Evolutionary conservation across 1,284 basidiomycete genomes (phyloP), one percentile per base, ranked within the genome.

Genomic region (Sporisorium reilianum): DNA sequence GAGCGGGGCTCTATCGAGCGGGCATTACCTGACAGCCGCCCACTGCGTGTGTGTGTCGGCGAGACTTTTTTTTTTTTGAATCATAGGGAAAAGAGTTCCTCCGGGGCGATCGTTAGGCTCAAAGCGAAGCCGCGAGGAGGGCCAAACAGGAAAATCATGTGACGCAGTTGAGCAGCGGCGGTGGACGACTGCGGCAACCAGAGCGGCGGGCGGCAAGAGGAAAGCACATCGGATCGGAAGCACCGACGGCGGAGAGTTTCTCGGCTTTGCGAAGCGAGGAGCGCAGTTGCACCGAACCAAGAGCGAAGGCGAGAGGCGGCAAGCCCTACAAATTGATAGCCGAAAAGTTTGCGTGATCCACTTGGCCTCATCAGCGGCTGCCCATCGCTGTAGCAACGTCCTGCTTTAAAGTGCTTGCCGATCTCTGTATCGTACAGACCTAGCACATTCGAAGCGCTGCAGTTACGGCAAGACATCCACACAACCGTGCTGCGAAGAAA

Each of bases 231-330:
- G 40, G 20, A 34, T 16, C 36, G 20, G 20, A 11, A 44, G 22
- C 12, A 23, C 48, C 56, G 38, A 48, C 44, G 55, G 45, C 6
- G 48, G 22, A 14, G n/a, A 11, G 23, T 38, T 40, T 23, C 10
- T 34, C 25, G 22, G 46, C 22, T 40, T 38, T 6, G 18, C n/a
- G 44, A 49, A 32, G 52, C 52, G 46, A 57, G 32, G 46, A 16
- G 46, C 44, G 34, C 38, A 57, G 45, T 48, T 32, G 38, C 38
- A 58, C 56, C 56, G 56, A 58, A 30, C 9, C 45, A 36, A 41
- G 22, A 49, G 48, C 56, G 55, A 57, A 38, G 3, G 16, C n/a
- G n/a, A 41, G 38, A 41, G 3, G 38, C 38, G 38, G 3, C 9
- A 20, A n/a, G n/a, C n/a, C n/a, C 38, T 1, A 41, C 5, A 14